Percentiles rank a stretch among this genome's conserved stretches.
phyloP scores from a whole-genome alignment of 2,329 filamentous ascomycete species.

The Aureobasidium sp. region DNA sequence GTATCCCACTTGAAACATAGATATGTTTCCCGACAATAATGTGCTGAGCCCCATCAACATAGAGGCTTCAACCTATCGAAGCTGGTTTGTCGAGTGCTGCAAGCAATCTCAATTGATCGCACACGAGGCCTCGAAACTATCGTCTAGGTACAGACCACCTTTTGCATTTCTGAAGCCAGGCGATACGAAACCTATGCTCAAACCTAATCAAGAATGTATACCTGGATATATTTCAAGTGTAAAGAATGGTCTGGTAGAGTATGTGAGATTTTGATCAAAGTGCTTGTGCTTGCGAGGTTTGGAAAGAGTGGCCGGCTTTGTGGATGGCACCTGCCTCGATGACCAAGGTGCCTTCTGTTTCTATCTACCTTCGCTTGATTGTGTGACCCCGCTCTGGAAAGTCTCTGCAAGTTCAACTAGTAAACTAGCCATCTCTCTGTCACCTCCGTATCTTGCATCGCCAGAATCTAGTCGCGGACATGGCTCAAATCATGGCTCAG shows the following conservation, averaged over 20 bases:
- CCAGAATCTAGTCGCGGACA: not conserved
- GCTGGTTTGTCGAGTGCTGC: no score
- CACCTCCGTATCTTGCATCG: not conserved
- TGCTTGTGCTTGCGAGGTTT: not conserved
- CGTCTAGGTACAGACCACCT: not conserved
- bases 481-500: not conserved
- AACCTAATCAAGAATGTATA: not conserved
- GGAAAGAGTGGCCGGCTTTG: not conserved
- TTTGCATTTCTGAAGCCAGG: not conserved
- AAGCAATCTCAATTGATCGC: not conserved
- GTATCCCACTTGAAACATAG: not conserved
- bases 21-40: not conserved
- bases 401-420: not conserved
- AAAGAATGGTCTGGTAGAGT: not conserved
- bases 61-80: no score
- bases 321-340: not conserved
- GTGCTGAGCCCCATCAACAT: not conserved
- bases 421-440: not conserved
- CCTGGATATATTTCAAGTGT: not conserved
- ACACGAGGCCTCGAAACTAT: not conserved
- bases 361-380: not conserved
- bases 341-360: not conserved
- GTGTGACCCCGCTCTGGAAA: not conserved
- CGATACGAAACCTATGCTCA: not conserved
- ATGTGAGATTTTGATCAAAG: not conserved